Evolutionary conservation across 1,284 basidiomycete genomes (phyloP).

Genomic region (Chalciporus sp.): DNA sequence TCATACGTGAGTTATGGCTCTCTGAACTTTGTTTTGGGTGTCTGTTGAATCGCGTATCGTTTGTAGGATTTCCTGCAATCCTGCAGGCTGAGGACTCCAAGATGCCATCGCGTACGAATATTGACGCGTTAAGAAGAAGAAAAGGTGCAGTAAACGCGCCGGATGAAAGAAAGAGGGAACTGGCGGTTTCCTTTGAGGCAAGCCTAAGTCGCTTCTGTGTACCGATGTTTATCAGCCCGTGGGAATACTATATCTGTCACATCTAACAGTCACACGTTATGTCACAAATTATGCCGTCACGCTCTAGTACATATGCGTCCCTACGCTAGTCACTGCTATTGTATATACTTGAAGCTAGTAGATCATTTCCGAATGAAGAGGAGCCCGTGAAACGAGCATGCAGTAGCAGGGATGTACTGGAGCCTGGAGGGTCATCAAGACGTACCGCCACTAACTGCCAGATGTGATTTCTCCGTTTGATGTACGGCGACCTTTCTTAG

Average conservation of each 20-base stretch:
- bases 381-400: too few species aligned
- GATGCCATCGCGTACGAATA: conserved; percentile 47
- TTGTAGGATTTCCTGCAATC: conserved; percentile 81
- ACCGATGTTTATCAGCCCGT: conserved; percentile 37
- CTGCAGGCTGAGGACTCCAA: conserved; percentile 78
- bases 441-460: too few species aligned
- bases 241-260: conserved; percentile 33
- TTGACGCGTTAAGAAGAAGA: conserved; percentile 30
- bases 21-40: conserved; percentile 70
- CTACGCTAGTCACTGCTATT: too few species aligned
- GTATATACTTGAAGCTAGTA: background rate
- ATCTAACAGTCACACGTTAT: conserved; percentile 28
- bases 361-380: too few species aligned
- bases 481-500: too few species aligned
- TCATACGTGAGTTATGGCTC: conserved; percentile 74
- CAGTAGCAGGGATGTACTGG: background rate
- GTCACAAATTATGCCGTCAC: conserved; percentile 17
- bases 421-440: background rate
- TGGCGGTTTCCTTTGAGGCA: conserved; percentile 16
- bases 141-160: conserved; percentile 30
- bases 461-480: background rate
- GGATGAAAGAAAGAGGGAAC: conserved; percentile 29
- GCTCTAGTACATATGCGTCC: background rate
- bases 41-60: conserved; percentile 86
- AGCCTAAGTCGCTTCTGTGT: conserved; percentile 24